Conservation (phyloP, 2,329 filamentous ascomycete species). For the Ceratocystiopsis brevicomis region DNA sequence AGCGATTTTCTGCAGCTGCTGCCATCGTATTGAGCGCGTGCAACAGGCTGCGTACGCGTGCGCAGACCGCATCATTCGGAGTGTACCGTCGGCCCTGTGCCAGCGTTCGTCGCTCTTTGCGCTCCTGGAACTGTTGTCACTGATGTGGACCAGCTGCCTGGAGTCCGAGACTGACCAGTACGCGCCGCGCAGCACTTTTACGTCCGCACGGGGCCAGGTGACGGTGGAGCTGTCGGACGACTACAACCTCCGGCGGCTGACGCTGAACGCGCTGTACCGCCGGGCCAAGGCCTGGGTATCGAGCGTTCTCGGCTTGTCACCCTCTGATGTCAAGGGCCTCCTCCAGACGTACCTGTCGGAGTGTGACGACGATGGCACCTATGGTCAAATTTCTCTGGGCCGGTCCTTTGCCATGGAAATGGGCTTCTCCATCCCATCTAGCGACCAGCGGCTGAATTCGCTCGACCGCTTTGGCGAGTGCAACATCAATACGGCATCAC, state of each 20-base stretch:
- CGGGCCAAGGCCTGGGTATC: slow-evolving; percentile 67
- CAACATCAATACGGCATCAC: slow-evolving; percentile 77
- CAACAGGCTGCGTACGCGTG: slow-evolving; percentile 71
- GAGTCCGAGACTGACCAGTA: slow-evolving; percentile 92
- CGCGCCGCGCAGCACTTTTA: slow-evolving; percentile 65
- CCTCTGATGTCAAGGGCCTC: slow-evolving; percentile 83
- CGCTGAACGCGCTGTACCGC: slow-evolving; percentile 58
- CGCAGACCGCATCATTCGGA: slow-evolving; percentile 67
- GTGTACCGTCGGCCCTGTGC: slow-evolving; percentile 77
- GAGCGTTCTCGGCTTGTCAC: slow-evolving; percentile 63
- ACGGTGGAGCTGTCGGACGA: slow-evolving; percentile 86
- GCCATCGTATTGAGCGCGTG: slow-evolving; percentile 79
- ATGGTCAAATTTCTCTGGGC: slow-evolving; percentile 80
- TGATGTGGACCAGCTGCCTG: slow-evolving; percentile 90
- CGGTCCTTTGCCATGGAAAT: slow-evolving; percentile 89
- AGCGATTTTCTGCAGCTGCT: slow-evolving; percentile 70
- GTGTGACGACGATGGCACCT: slow-evolving; percentile 76
- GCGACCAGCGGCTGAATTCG: slow-evolving; percentile 68
- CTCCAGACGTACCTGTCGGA: slow-evolving; percentile 93
- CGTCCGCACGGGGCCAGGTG: slow-evolving; percentile 58
- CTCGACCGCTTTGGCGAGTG: slow-evolving; percentile 57
- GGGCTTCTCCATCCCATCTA: slow-evolving; percentile 67
- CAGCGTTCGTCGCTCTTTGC: slow-evolving; percentile 83
- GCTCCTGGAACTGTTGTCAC: slow-evolving; percentile 70
- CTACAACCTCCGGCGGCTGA: slow-evolving; percentile 62